Evolutionary conservation across 177 flowering plant species (phyloP).

Genomic region (Tripterygium wilfordii): DNA sequence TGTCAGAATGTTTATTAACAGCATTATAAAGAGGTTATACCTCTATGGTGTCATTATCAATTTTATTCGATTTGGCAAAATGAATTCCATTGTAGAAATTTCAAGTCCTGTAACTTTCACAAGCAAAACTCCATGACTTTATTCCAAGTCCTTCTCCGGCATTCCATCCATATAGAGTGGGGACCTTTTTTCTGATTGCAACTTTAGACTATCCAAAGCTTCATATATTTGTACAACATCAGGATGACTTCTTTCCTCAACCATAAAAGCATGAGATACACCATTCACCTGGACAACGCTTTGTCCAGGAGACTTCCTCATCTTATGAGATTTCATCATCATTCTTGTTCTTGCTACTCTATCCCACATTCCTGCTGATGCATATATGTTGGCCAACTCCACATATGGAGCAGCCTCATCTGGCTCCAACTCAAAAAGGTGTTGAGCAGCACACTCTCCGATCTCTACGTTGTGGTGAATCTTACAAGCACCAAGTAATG

Average conservation of each 20-base stretch:
- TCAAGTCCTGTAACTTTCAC: too few species aligned
- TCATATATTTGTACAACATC: slow-evolving; percentile 26
- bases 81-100: too few species aligned
- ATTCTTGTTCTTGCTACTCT: slow-evolving; percentile 36
- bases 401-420: slow-evolving; percentile 48
- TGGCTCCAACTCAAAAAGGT: slow-evolving; percentile 44
- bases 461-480: slow-evolving; percentile 38
- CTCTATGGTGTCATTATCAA: too few species aligned
- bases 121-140: too few species aligned
- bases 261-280: slow-evolving; percentile 37
- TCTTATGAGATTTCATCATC: slow-evolving; percentile 40
- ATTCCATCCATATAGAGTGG: neutral
- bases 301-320: slow-evolving; percentile 44
- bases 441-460: slow-evolving; percentile 38
- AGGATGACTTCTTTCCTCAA: slow-evolving; percentile 45
- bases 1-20: too few species aligned
- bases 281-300: slow-evolving; percentile 46
- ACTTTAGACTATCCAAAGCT: slow-evolving; percentile 31
- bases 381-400: slow-evolving; percentile 66
- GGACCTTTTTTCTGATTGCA: slow-evolving; percentile 26
- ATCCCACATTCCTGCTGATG: slow-evolving; percentile 45
- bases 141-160: neutral
- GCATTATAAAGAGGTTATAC: too few species aligned
- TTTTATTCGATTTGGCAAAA: too few species aligned
- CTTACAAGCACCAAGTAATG: slow-evolving; percentile 59